phyloP scores from a whole-genome alignment of 179 eudicot genomes.

The Silene noctiflora region DNA sequence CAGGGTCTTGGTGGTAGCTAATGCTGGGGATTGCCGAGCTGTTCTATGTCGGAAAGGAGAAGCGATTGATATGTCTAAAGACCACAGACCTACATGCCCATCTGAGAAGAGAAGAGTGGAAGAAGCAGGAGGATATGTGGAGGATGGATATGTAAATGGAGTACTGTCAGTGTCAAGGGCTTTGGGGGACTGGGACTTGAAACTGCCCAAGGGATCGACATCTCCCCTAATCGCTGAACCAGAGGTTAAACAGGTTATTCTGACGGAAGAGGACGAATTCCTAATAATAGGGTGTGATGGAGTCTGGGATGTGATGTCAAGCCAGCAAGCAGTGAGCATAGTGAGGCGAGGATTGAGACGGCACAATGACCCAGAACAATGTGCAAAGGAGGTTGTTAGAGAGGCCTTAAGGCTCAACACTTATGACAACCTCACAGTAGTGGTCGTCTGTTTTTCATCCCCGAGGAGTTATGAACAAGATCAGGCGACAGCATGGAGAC shows the following conservation, averaged over 20 bases:
- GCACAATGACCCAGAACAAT: conserved; percentile 68
- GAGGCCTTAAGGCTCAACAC: conserved; percentile 70
- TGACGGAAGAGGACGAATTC: conserved; percentile 83
- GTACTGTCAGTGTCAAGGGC: conserved; percentile 72
- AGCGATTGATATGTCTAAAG: conserved; percentile 81
- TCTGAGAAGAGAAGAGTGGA: conserved; percentile 57
- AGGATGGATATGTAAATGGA: conserved; percentile 80
- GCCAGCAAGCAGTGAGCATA: conserved; percentile 70
- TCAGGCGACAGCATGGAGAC: background rate
- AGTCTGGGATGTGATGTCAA: conserved; percentile 81
- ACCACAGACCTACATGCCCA: conserved; percentile 63
- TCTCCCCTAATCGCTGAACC: conserved; percentile 81
- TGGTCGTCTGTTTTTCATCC: conserved; percentile 58
- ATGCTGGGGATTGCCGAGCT: conserved; percentile 84
- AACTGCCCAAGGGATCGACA: conserved; percentile 52
- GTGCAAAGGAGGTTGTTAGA: conserved; percentile 66
- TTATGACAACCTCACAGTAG: conserved; percentile 65
- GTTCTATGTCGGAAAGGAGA: conserved; percentile 79
- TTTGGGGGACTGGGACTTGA: conserved; percentile 91
- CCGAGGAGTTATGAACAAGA: conserved; percentile 31
- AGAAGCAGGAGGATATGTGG: conserved; percentile 62
- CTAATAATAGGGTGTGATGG: conserved; percentile 87
- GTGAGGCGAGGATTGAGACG: conserved; percentile 67
- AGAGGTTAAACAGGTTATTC: conserved; percentile 48
- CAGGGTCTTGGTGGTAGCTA: conserved; percentile 86